Evolutionary conservation across 106 monocot genomes (phyloP), one percentile per base, ranked within the genome.

Genomic region (Dactylorhiza incarnata): DNA sequence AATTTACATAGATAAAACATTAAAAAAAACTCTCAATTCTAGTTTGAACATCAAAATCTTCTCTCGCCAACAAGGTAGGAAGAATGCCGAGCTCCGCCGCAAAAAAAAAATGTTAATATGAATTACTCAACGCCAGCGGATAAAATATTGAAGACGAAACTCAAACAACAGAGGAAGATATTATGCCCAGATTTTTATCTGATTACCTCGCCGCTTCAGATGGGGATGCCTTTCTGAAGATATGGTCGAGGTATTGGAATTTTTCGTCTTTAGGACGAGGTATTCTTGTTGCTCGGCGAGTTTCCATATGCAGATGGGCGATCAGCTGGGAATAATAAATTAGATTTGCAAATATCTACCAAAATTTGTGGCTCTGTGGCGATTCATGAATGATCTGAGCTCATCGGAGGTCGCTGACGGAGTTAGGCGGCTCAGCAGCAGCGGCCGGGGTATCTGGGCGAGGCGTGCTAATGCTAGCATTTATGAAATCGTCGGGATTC

Each of bases 401-500:
- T 78, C 48, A 78, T 69, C 78, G 69, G 48, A 66, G 71, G 8
- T 55, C 10, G 20, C 49, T 12, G 50, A 55, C 48, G 3, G 63
- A 66, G 72, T 44, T 59, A 13, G 70, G 63, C 4, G 79, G 82
- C 48, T 13, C 79, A 48, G 68, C 74, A 58, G 24, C 78, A 49
- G 75, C 45, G 7, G 76, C 51, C 17, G 85, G 75, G 24, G 82
- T 76, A 19, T 78, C 78, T 11, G 87, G 80, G 19, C 43, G 74
- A 25, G 85, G 83, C 0, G 84, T 81, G 73, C 80, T 87, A 10
- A 82, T 73, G 6, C 54, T 75, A 5, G 24, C 78, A 20, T 61
- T 74, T 13, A 83, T 74, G 77, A 85, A 87, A 50, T 87, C 83
- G 2, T 88, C 88, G 26, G 79, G 25, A 68, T 79, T 70, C 17